Evolutionary conservation across 1,139 yeast species (phyloP), one percentile per base, ranked within the genome.

Genomic region (Diutina rugosa): DNA sequence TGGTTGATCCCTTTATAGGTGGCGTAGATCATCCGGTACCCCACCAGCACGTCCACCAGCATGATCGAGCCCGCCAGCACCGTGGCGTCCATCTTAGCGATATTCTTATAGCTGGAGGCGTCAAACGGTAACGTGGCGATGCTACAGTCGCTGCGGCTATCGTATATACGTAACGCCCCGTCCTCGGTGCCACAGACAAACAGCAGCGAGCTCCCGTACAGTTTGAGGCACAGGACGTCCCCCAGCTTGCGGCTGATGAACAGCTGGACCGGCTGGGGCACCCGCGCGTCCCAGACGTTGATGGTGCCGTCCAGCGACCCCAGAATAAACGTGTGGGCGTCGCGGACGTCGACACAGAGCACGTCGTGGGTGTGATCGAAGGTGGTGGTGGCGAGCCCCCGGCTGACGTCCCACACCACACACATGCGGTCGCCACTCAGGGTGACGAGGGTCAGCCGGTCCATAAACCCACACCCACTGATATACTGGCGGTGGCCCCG

Each of bases 361-460:
- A 91, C 89, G 67, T 89, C 97, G 6, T 96, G 95, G 32, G 86
- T 69, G 69, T 90, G 96, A 59, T 87, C 96, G 66, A 79, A 88
- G 55, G 82, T 85, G 45, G 81, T 71, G 1, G 78, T 69, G 60
- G 79, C 75, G 32, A 72, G 72, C 0, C 88, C 85, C 60, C 80
- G 80, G 35, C 76, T 73, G 35, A 89, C 74, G 67, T 91, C 97
- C 97, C 97, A 91, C 58, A 84, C 68, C 2, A 81, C 77, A 63
- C 90, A 80, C 1, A 95, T 82, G 85, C 85, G 82, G 67, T 91
- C 97, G 4, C 96, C 97, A 55, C 93, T 84, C 1, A 85, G 79
- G 0, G 96, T 87, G 16, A 89, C 64, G n/a, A 75, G 74, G 8
- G 76, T 70, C 57, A 81, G 77, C 58, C 78, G 76, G 54, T 64